Evolutionary conservation across 768 basidiomycete genomes (phyloP).

Genomic region (Saitozyma podzolica): DNA sequence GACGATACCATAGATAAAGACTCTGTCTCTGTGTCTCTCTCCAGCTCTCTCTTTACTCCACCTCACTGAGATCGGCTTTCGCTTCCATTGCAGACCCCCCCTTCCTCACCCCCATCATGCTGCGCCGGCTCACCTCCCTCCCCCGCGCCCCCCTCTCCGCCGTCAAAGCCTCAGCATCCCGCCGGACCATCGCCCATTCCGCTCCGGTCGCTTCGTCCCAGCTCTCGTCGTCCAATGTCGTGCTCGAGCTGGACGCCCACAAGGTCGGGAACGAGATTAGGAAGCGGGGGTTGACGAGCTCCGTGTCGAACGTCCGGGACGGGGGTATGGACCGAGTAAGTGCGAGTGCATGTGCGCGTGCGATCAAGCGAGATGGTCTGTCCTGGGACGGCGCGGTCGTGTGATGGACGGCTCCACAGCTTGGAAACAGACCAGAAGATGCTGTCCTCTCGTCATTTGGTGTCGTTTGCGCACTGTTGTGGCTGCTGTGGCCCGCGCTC

Average conservation of each 20-base stretch:
- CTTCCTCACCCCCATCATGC: no score
- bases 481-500: neutral
- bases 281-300: conserved; percentile 40
- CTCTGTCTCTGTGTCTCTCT: neutral
- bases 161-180: conserved; percentile 5
- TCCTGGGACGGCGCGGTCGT: no score
- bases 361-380: no score
- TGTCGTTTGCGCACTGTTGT: no score
- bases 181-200: conserved; percentile 20
- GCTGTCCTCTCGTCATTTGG: neutral
- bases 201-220: conserved; percentile 20
- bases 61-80: no score
- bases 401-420: neutral
- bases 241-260: conserved; percentile 47
- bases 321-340: conserved; percentile 52
- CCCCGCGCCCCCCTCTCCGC: conserved; percentile 5
- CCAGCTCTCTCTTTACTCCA: no score
- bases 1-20: neutral
- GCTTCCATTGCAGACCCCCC: no score
- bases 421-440: neutral
- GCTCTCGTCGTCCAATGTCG: conserved; percentile 28
- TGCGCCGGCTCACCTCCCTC: conserved; percentile 16
- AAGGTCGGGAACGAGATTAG: conserved; percentile 49
- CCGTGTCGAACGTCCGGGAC: conserved; percentile 30
- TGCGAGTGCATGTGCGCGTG: neutral